Percentiles rank a stretch among this genome's conserved stretches.
Conservation (phyloP, 169 alveolate genomes). For the Cryptosporidium meleagridis region DNA sequence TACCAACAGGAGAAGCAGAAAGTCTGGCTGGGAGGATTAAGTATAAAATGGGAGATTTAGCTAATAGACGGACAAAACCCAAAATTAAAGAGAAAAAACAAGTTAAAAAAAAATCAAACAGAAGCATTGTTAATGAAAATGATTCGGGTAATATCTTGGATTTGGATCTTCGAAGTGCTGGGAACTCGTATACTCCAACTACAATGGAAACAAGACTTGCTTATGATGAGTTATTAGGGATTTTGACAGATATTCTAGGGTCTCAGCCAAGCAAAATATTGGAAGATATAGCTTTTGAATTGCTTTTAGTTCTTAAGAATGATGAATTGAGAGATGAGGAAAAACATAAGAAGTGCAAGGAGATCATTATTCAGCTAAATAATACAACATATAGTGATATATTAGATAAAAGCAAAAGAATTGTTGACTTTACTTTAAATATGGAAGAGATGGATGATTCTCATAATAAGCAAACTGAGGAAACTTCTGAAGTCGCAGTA, state of each 20-base stretch:
- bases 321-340: slow-evolving; percentile 86
- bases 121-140: slow-evolving; percentile 60
- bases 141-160: slow-evolving; percentile 40
- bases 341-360: slow-evolving; percentile 83
- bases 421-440: slow-evolving; percentile 83
- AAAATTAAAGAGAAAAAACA: slow-evolving; percentile 72
- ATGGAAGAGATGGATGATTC: slow-evolving; percentile 82
- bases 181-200: slow-evolving; percentile 90
- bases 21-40: slow-evolving; percentile 90
- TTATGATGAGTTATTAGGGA: slow-evolving; percentile 90
- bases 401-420: slow-evolving; percentile 78
- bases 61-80: slow-evolving; percentile 76
- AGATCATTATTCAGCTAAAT: slow-evolving; percentile 79
- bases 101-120: slow-evolving; percentile 66
- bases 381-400: slow-evolving; percentile 82
- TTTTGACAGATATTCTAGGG: slow-evolving; percentile 88
- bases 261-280: slow-evolving; percentile 92
- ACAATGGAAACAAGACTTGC: slow-evolving; percentile 89
- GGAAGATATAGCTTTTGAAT: slow-evolving; percentile 93
- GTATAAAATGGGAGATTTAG: slow-evolving; percentile 94
- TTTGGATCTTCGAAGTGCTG: slow-evolving; percentile 81
- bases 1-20: slow-evolving; percentile 97
- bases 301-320: slow-evolving; percentile 88
- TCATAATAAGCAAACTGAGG: slow-evolving; percentile 73
- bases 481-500: slow-evolving; percentile 84